These are phyloP conservation scores for Zygosaccharomyces rouxii DNA, from an alignment of 805 yeast species.

Conservation along the genomic window DNA sequence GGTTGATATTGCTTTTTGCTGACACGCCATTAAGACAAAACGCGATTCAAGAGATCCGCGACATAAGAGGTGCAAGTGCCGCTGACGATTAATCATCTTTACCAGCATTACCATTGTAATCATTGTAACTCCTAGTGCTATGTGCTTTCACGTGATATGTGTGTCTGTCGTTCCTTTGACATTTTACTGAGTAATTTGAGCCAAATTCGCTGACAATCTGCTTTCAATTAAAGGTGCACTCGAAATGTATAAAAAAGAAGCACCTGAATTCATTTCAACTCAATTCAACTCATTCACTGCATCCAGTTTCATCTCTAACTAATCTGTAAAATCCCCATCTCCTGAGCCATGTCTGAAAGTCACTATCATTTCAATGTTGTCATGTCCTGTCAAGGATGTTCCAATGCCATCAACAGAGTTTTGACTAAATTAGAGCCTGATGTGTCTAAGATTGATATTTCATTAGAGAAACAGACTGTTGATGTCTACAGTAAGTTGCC, in stretches of 20 bases:
- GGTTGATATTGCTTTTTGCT: constrained; percentile 40
- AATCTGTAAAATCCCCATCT: not conserved
- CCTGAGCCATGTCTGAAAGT: constrained; percentile 34
- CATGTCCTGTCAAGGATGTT: constrained; percentile 87
- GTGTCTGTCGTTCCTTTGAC: not conserved
- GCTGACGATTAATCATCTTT: constrained; percentile 14
- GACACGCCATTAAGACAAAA: constrained; percentile 36
- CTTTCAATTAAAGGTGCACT: not conserved
- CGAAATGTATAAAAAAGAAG: not conserved
- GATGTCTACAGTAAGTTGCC: constrained; percentile 63
- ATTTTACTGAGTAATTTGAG: not conserved
- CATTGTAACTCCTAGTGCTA: not conserved
- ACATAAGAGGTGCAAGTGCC: constrained; percentile 47
- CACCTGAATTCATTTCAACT: not conserved
- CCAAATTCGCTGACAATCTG: not conserved
- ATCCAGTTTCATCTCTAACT: not conserved
- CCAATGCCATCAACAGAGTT: constrained; percentile 78
- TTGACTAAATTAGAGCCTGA: constrained; percentile 62
- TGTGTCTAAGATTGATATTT: constrained; percentile 65
- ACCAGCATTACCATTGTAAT: not conserved
- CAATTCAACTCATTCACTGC: not conserved
- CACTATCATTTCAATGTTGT: constrained; percentile 76
- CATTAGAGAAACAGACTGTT: constrained; percentile 77
- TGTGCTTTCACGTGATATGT: constrained; percentile 3
- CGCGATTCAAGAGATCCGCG: constrained; percentile 38